Evolutionary conservation across 805 yeast species (phyloP), one percentile per base, ranked within the genome.

Genomic region (Teunomyces kruisii): DNA sequence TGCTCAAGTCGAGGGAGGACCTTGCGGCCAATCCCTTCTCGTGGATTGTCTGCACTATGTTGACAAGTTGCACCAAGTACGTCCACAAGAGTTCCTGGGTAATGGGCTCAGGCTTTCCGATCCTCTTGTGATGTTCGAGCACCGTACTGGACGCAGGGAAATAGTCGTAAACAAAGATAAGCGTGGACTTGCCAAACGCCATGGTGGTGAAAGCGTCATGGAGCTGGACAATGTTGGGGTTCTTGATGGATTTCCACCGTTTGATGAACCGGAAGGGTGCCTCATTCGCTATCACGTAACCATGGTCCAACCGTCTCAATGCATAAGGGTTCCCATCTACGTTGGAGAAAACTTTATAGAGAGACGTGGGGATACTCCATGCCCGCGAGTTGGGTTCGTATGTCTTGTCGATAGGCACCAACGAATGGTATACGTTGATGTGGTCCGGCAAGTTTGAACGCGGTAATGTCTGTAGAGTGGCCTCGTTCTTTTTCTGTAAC

Each of bases 191-290:
- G 36, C 88, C 92, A 69, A 94, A 94, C 4, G 89, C 85, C 45
- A 89, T 79, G 5, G 92, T 82, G 1, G 96, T 84, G 62, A 94
- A 92, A 6, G 94, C 89, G 59, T 91, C 97, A 35, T 79, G 76
- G 5, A 89, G 67, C 32, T 77, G 74, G 1, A 86, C 87, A 16
- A 88, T 68, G 54, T 84, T 83, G 50, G 70, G 67, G 40, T 56
- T 57, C 6, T 68, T 65, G 16, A 84, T 51, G 10, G 70, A 69
- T 46, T 70, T 78, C 97, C 97, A 92, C 49, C 66, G 73, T 54
- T 83, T 81, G 44, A 87, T 78, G 5, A 76, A 65, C 31, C 74
- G 71, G 52, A 91, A 78, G 22, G 85, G 79, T 40, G 71, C 64
- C 49, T 88, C 88, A 41, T 81, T 79, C 28, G 43, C 39, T 15